Evolutionary conservation across 768 basidiomycete species (phyloP), one percentile per base, ranked within the genome.

Genomic region (Mycena alexandri): DNA sequence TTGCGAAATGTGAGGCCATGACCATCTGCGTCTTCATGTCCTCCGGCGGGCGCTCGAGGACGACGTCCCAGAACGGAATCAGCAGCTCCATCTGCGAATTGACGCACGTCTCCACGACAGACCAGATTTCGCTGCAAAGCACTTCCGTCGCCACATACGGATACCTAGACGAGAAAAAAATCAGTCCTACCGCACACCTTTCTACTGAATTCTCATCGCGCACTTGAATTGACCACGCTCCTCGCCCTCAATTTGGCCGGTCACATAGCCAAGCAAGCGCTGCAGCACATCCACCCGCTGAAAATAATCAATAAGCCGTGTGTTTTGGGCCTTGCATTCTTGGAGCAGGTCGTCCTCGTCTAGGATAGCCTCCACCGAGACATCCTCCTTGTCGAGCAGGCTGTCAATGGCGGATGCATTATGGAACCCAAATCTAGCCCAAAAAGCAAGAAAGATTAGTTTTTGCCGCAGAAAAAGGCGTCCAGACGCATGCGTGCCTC

Each of bases 291-390:
- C 93, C 56, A 89, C 84, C 71, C 93, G 84, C 70, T 90, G 91
- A 73, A 96, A 93, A 79, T 95, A 95, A 75, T 94, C 92, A 72
- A 93, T 92, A 55, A 97, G 88, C 64, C 93, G 84, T 44, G 92
- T 92, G 75, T 99, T 99, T 80, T 97, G 93, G 1, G 92, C 86
- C 80, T 98, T 98, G 87, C 95, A 95, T 79, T 99, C 97, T 79
- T 94, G 93, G 61, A 99, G 82, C 50, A 99, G 84, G 77, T 98
- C 96, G 75, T 94, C 92, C 80, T 98, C 95, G 80, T 95, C 95
- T 61, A 99, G 85, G 66, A 99, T 90, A 46, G 93, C 90, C 78
- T 98, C 96, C 46, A 99, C 88, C 54, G 90, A 86, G 70, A 94
- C 90, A 75, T 94, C 93, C 72, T 95, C 94, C 82, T 94, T 91